Evolutionary conservation across 2,329 filamentous ascomycete species (phyloP).

Genomic region (Fonsecaea pugnacius): DNA sequence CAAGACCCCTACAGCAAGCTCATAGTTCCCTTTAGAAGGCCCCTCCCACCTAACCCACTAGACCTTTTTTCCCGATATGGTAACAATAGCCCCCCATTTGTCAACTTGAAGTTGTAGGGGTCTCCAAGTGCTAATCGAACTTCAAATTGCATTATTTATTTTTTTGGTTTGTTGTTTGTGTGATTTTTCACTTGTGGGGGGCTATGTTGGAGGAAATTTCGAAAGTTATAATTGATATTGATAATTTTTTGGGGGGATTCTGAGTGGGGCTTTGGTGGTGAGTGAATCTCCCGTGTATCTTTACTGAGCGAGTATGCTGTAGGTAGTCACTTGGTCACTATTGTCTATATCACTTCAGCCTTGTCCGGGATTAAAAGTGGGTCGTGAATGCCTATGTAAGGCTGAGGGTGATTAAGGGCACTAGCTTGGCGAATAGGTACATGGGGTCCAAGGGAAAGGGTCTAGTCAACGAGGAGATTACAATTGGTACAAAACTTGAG

Average conservation of each 20-base stretch:
- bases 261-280: not conserved
- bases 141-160: not conserved
- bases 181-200: not conserved
- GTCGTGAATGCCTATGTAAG: not conserved
- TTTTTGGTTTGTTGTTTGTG: not conserved
- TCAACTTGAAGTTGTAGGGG: not conserved
- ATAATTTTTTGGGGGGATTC: not conserved
- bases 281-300: not conserved
- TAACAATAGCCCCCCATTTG: not conserved
- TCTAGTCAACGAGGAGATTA: too few species aligned
- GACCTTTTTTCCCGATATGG: not conserved
- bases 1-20: not conserved
- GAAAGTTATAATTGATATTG: not conserved
- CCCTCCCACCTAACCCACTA: slow-evolving; percentile 5
- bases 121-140: slow-evolving; percentile 1
- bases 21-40: not conserved
- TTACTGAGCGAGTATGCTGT: not conserved
- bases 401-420: not conserved
- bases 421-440: not conserved
- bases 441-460: too few species aligned
- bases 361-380: not conserved
- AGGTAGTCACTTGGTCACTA: too few species aligned
- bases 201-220: not conserved
- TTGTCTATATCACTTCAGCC: not conserved
- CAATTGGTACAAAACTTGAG: too few species aligned